Evolutionary conservation across 306 rosid genomes (phyloP).

Genomic region (Hippophae tibetana): DNA sequence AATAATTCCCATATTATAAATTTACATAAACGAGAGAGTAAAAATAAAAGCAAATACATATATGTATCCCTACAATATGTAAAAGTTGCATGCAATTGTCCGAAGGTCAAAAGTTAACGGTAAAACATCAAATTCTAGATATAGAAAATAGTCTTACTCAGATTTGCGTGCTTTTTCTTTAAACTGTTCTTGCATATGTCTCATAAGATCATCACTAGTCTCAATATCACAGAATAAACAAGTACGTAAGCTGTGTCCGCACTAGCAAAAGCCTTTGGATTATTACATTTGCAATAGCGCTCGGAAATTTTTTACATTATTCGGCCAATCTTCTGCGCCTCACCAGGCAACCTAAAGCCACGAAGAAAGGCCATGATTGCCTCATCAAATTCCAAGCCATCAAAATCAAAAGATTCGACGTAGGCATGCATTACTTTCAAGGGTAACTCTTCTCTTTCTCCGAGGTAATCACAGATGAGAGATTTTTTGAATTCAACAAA

Average conservation of each 20-base stretch:
- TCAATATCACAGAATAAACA: slow-evolving; percentile 95
- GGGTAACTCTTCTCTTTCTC: slow-evolving; percentile 90
- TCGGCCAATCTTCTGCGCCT: slow-evolving; percentile 96
- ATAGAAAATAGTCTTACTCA: slow-evolving; percentile 56
- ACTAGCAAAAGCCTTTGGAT: slow-evolving; percentile 81
- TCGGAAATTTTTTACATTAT: slow-evolving; percentile 98
- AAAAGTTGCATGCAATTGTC: slow-evolving; percentile 6
- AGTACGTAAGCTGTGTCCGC: slow-evolving; percentile 99
- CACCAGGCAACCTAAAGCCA: slow-evolving; percentile 97
- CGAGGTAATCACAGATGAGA: slow-evolving; percentile 88
- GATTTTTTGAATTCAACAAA: no score
- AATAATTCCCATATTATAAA: background rate
- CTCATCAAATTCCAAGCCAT: slow-evolving; percentile 87
- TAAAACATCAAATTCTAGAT: slow-evolving; percentile 10
- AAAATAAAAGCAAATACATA: background rate
- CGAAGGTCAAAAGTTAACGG: slow-evolving; percentile 11
- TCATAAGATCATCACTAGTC: slow-evolving; percentile 89
- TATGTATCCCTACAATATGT: no score
- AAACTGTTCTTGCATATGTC: slow-evolving; percentile 96
- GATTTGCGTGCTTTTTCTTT: slow-evolving; percentile 95
- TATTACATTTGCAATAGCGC: slow-evolving; percentile 91
- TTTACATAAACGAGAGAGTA: background rate
- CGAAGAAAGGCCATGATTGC: slow-evolving; percentile 86
- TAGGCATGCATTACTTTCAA: slow-evolving; percentile 96
- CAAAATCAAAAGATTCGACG: slow-evolving; percentile 90